phyloP scores from a whole-genome alignment of 2,329 filamentous ascomycete genomes.

The Stagonosporopsis rhizophila region DNA sequence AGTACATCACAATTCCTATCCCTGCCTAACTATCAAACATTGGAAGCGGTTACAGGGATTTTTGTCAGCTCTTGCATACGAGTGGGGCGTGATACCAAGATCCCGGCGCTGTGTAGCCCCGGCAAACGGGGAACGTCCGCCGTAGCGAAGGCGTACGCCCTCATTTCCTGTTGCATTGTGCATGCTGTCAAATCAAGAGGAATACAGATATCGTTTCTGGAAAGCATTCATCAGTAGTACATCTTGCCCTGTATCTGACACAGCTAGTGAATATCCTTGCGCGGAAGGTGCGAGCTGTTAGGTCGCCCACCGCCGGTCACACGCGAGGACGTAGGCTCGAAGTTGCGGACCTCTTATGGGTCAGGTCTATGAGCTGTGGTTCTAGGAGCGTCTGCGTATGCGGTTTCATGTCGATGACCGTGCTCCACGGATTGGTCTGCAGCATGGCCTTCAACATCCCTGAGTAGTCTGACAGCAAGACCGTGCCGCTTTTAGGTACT shows the following conservation, averaged over 20 bases:
- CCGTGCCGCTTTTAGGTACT: constrained; percentile 24
- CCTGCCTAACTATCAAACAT: neutral
- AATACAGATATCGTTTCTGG: constrained; percentile 3
- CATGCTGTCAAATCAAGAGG: constrained; percentile 25
- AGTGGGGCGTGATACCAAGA: constrained; percentile 23
- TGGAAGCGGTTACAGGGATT: neutral
- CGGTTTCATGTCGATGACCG: constrained; percentile 18
- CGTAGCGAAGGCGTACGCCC: constrained; percentile 15
- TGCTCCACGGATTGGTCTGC: constrained; percentile 27
- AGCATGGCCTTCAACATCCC: constrained; percentile 27
- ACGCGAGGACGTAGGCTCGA: constrained; percentile 28
- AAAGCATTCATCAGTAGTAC: constrained; percentile 15
- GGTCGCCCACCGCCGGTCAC: constrained; percentile 39
- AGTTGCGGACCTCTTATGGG: constrained; percentile 13
- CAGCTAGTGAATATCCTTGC: constrained; percentile 18
- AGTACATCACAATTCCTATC: neutral
- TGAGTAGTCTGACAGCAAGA: constrained; percentile 43
- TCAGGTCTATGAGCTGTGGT: constrained; percentile 16
- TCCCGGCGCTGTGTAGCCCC: constrained; percentile 34
- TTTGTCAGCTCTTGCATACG: constrained; percentile 7
- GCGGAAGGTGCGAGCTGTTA: constrained; percentile 37
- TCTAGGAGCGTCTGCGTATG: constrained; percentile 24
- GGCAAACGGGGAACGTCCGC: constrained; percentile 28
- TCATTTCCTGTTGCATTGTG: constrained; percentile 18
- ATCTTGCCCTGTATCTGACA: constrained; percentile 3